Evolutionary conservation across 176 grass and related monocot species (phyloP), one percentile per base, ranked within the genome.

Genomic region (Ensete glaucum): DNA sequence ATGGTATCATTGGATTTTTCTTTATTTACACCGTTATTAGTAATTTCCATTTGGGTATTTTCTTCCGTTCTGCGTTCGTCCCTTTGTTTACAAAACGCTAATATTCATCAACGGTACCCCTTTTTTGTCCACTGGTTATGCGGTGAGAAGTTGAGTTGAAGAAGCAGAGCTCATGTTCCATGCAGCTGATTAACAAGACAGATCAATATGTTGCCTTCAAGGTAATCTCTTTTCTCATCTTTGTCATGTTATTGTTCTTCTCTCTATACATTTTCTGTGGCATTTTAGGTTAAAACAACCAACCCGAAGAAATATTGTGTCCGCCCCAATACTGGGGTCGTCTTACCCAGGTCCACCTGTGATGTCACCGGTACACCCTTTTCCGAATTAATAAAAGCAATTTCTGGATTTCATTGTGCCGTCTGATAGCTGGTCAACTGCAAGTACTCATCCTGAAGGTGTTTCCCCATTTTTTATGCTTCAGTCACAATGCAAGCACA

Each of bases 291-390:
- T 73, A 99, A 99, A 85, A 99, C 95, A 84, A 99, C 95, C 62
- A 99, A 99, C 76, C 95, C 95, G 9, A 99, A 91, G 82, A 88
- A 99, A 76, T 99, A 99, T 69, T 94, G 90, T 67, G 95, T 99
- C 64, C 88, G 95, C 62, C 95, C 95, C 49, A 99, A 99, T 76
- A 91, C 89, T 0, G 95, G 95, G 0, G 82, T 99, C 24, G 88
- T 99, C 74, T 75, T 87, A 67, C 95, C 95, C 53, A 83, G 86
- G 5, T 91, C 88, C 6, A 86, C 78, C 16, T 91, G 88, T 84
- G 88, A 94, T 87, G 86, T 99, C 71, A 94, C 90, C 84, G 95
- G 95, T 94, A 86, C 81, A 72, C 52, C 24, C 29, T 73, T n/a
- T 5, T 74, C 12, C 52, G 15, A 49, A 71, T 15, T 9, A 22